Conservation (phyloP, 2,329 filamentous ascomycete species). For the Whalleya microplaca region DNA sequence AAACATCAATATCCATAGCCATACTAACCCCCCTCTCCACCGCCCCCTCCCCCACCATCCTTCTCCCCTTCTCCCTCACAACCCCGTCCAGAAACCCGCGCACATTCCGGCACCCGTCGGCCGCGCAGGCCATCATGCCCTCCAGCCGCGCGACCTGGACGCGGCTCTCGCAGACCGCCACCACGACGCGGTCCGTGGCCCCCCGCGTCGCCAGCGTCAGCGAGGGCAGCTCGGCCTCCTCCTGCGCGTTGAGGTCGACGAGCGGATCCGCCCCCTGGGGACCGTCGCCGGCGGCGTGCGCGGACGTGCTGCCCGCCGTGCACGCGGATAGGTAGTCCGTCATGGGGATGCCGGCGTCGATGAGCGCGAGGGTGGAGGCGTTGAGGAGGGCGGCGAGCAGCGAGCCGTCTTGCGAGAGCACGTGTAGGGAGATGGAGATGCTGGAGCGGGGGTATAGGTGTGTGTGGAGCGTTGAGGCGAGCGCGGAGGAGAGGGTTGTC, state of each 20-base stretch:
- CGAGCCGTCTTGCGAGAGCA: slow-evolving; percentile 88
- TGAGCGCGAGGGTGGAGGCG: slow-evolving; percentile 85
- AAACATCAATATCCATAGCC: slow-evolving; percentile 54
- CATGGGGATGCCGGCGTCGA: slow-evolving; percentile 97
- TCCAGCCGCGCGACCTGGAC: slow-evolving; percentile 83
- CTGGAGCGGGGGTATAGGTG: slow-evolving; percentile 87
- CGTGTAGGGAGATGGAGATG: slow-evolving; percentile 81
- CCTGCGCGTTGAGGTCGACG: slow-evolving; percentile 76
- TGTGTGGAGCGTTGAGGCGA: slow-evolving; percentile 78
- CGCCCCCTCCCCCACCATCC: slow-evolving; percentile 62
- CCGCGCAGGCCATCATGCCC: slow-evolving; percentile 88
- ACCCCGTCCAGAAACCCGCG: slow-evolving; percentile 79
- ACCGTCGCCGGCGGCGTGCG: slow-evolving; percentile 67
- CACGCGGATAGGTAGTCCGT: slow-evolving; percentile 86
- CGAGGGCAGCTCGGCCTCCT: slow-evolving; percentile 87
- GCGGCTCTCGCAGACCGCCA: slow-evolving; percentile 83
- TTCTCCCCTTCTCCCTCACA: slow-evolving; percentile 70
- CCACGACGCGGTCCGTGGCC: slow-evolving; percentile 72
- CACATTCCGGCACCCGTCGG: slow-evolving; percentile 90
- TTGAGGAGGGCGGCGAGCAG: slow-evolving; percentile 90
- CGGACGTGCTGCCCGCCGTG: slow-evolving; percentile 79
- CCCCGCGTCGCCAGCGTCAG: slow-evolving; percentile 84
- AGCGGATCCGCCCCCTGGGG: slow-evolving; percentile 75
- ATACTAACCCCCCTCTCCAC: slow-evolving; percentile 53
- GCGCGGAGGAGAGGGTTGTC: slow-evolving; percentile 76